These are phyloP conservation scores for Isoetes engelmannii DNA, from an alignment of 83 land plant species.

Conservation along the genomic window DNA sequence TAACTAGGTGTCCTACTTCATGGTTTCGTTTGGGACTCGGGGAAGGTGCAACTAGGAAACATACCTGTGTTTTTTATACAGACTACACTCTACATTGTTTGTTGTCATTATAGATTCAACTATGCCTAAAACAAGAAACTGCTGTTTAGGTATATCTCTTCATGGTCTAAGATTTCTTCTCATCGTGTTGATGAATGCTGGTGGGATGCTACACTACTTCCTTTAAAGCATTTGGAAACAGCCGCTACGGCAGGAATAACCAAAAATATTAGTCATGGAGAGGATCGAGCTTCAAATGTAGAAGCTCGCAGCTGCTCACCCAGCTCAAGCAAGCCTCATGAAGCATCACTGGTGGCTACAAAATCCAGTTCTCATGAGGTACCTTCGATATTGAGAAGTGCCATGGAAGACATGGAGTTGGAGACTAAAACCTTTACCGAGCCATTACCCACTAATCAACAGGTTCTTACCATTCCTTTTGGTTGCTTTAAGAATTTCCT, in stretches of 20 bases:
- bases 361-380: not conserved
- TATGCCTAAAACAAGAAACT: too few species aligned
- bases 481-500: not conserved
- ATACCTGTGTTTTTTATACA: too few species aligned
- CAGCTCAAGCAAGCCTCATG: not conserved
- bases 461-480: slow-evolving; percentile 32
- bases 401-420: slow-evolving; percentile 91
- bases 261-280: not conserved
- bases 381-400: slow-evolving; percentile 9
- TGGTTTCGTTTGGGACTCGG: too few species aligned
- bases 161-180: slow-evolving; percentile 69
- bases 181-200: slow-evolving; percentile 56
- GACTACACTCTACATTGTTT: too few species aligned
- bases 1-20: too few species aligned
- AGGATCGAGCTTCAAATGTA: slow-evolving; percentile 1
- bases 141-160: slow-evolving; percentile 54
- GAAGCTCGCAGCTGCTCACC: not conserved
- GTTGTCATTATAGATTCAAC: too few species aligned
- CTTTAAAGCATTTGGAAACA: slow-evolving; percentile 69
- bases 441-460: slow-evolving; percentile 95
- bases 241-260: slow-evolving; percentile 33
- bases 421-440: slow-evolving; percentile 75
- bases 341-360: not conserved
- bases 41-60: too few species aligned
- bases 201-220: slow-evolving; percentile 73